Conservation (phyloP, 164 flowering plant genomes). For the Echeveria elegans region DNA sequence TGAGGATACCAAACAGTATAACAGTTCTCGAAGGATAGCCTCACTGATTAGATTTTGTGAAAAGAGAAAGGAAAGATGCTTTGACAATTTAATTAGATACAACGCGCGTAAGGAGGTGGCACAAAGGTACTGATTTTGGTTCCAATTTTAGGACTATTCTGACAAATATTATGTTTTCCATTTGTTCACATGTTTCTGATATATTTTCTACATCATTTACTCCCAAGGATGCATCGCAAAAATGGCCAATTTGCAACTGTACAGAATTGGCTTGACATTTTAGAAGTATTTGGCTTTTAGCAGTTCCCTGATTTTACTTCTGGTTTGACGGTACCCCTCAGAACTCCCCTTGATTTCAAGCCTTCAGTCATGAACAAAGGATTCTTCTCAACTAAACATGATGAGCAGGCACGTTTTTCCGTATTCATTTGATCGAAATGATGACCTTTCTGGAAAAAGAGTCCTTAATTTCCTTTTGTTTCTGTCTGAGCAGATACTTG, state of each 20-base stretch:
- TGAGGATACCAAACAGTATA: slow-evolving; percentile 36
- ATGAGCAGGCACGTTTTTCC: not conserved
- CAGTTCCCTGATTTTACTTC: too few relatives aligned
- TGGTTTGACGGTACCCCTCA: too few relatives aligned
- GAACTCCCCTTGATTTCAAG: not conserved
- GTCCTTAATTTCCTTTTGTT: not conserved
- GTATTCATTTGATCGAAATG: not conserved
- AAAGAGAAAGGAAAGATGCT: slow-evolving; percentile 68
- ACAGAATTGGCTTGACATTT: too few relatives aligned
- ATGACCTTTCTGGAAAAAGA: not conserved
- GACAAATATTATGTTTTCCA: not conserved
- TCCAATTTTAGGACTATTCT: too few relatives aligned
- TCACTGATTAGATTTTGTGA: slow-evolving; percentile 67
- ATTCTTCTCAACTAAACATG: not conserved
- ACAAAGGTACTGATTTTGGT: slow-evolving; percentile 32
- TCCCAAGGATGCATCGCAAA: slow-evolving; percentile 58
- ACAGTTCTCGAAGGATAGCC: slow-evolving; percentile 48
- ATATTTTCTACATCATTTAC: slow-evolving; percentile 1
- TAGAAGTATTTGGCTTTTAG: too few relatives aligned
- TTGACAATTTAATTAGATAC: slow-evolving; percentile 71
- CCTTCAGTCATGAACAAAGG: not conserved
- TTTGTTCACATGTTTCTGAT: not conserved
- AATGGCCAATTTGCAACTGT: slow-evolving; percentile 67
- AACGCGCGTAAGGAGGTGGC: slow-evolving; percentile 70
- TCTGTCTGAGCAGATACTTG: not conserved